Conservation (phyloP, 768 basidiomycete genomes). For the Trametes maxima region DNA sequence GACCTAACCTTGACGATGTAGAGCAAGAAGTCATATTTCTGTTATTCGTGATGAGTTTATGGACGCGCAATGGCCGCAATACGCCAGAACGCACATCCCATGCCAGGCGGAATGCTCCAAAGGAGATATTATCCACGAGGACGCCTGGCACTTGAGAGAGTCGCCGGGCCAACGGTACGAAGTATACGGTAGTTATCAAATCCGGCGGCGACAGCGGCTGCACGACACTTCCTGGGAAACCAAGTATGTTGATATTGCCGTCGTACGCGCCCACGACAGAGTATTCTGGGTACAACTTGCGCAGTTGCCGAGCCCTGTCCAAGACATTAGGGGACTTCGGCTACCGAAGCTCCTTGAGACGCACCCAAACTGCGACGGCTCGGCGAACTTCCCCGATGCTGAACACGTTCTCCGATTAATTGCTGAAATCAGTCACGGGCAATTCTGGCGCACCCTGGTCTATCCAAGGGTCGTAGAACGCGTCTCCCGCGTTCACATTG, state of each 20-base stretch:
- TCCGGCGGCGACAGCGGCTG: constrained; percentile 51
- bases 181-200: constrained; percentile 51
- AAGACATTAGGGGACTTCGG: not conserved
- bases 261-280: constrained; percentile 59
- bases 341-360: not conserved
- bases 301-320: constrained; percentile 48
- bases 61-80: not conserved
- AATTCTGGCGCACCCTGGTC: constrained; percentile 45
- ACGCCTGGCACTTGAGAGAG: constrained; percentile 49
- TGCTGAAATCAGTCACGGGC: not conserved
- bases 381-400: constrained; percentile 57
- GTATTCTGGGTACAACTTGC: constrained; percentile 61
- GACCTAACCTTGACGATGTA: constrained; percentile 49
- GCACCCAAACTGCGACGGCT: constrained; percentile 36
- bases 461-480: constrained; percentile 54
- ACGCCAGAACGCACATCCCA: constrained; percentile 54
- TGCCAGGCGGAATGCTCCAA: constrained; percentile 54
- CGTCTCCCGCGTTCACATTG: constrained; percentile 24
- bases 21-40: constrained; percentile 61
- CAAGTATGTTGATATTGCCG: constrained; percentile 45
- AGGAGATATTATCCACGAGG: constrained; percentile 51
- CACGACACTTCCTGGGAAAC: constrained; percentile 51
- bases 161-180: constrained; percentile 49
- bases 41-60: not conserved
- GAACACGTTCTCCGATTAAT: not conserved